Conservation (phyloP, 768 basidiomycete genomes). For the Calvatia gigantea region DNA sequence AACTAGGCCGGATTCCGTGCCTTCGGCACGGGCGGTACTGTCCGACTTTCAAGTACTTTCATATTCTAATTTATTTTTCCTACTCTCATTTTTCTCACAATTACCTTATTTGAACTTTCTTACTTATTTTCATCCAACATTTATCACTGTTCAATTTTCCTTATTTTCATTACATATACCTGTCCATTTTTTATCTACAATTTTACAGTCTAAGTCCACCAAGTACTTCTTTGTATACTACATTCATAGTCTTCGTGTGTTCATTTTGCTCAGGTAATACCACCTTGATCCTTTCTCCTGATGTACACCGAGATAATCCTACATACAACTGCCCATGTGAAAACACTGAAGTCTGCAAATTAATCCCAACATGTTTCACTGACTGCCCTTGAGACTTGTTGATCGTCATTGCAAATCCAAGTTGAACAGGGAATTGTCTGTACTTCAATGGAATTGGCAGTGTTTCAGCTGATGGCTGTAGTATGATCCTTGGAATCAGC, state of each 20-base stretch:
- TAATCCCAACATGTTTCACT: constrained; percentile 28
- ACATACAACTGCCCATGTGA: constrained; percentile 39
- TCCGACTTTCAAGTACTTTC: too few relatives aligned
- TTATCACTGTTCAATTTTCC: too few relatives aligned
- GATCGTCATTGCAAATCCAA: constrained; percentile 37
- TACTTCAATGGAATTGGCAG: constrained; percentile 25
- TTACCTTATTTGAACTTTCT: too few relatives aligned
- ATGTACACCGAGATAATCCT: constrained; percentile 28
- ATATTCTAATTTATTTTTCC: too few relatives aligned
- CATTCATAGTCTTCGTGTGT: neutral
- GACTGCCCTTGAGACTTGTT: constrained; percentile 35
- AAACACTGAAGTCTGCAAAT: constrained; percentile 29
- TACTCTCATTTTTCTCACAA: too few relatives aligned
- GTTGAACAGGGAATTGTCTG: constrained; percentile 33
- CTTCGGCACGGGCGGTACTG: too few relatives aligned
- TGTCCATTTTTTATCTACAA: too few relatives aligned
- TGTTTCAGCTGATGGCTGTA: neutral
- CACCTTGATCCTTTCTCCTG: constrained; percentile 20
- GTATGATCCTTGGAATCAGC: too few relatives aligned
- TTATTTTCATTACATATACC: too few relatives aligned
- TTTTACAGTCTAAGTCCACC: too few relatives aligned
- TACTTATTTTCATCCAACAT: too few relatives aligned
- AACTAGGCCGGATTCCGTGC: too few relatives aligned
- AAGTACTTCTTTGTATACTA: constrained; percentile 17
- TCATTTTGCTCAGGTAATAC: constrained; percentile 14